These are phyloP conservation scores for Cicer yamashitae DNA, from an alignment of 306 rosid species.

Conservation along the genomic window DNA sequence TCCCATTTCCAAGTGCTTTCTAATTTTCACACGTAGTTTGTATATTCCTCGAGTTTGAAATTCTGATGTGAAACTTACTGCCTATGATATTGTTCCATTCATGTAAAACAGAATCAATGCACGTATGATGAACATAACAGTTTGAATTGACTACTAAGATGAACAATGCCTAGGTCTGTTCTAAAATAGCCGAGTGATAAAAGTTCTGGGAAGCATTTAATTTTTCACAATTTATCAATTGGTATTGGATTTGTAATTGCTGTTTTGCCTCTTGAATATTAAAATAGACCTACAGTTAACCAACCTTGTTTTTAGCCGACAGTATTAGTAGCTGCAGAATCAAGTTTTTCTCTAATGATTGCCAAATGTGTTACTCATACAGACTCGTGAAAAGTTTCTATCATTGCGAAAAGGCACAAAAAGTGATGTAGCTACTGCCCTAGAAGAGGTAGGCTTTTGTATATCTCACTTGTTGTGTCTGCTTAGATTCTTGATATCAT, in stretches of 20 bases:
- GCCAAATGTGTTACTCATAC: slow-evolving; percentile 42
- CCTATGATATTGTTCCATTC: slow-evolving; percentile 30
- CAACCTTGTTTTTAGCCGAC: slow-evolving; percentile 25
- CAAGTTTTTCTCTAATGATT: slow-evolving; percentile 15
- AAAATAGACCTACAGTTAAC: neutral
- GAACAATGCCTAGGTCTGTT: slow-evolving; percentile 19
- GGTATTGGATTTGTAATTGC: slow-evolving; percentile 30
- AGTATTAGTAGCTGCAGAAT: slow-evolving; percentile 17
- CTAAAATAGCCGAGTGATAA: neutral
- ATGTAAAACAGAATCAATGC: slow-evolving; percentile 29
- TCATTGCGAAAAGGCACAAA: slow-evolving; percentile 94
- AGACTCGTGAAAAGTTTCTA: slow-evolving; percentile 96
- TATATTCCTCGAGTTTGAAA: slow-evolving; percentile 31
- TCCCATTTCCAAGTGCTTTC: slow-evolving; percentile 31
- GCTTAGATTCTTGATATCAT: slow-evolving; percentile 26
- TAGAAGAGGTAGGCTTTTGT: slow-evolving; percentile 80
- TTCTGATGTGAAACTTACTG: slow-evolving; percentile 6
- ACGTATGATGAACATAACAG: slow-evolving; percentile 22
- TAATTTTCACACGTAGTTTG: slow-evolving; percentile 20
- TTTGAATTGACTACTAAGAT: slow-evolving; percentile 26
- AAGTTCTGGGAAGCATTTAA: slow-evolving; percentile 10
- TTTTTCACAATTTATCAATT: neutral
- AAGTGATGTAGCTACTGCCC: slow-evolving; percentile 70
- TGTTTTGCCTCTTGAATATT: neutral
- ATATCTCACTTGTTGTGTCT: slow-evolving; percentile 18